Evolutionary conservation across 1,284 basidiomycete genomes (phyloP).

Genomic region (Moesziomyces antarcticus): DNA sequence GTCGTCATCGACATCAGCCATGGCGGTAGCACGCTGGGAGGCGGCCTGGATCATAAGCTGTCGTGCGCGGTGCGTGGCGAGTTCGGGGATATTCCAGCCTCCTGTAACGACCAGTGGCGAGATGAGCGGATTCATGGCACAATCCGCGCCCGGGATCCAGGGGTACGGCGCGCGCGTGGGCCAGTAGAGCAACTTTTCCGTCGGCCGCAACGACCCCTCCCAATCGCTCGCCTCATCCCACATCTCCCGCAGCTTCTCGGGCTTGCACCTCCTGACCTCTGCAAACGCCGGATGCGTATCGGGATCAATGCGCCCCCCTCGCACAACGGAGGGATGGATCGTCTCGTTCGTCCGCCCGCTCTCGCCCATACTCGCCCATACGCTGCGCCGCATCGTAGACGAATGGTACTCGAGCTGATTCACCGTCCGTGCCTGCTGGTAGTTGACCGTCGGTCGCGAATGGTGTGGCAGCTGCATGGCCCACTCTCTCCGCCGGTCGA

Average conservation of each 20-base stretch:
- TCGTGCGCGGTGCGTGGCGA: not conserved
- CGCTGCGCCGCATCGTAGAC: conserved; percentile 19
- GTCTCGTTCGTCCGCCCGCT: conserved; percentile 34
- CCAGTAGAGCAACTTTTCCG: conserved; percentile 39
- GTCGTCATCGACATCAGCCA: conserved; percentile 7
- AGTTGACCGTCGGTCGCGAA: conserved; percentile 25
- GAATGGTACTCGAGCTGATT: conserved; percentile 10
- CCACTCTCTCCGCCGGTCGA: conserved; percentile 51
- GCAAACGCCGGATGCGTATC: conserved; percentile 23
- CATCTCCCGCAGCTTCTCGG: conserved; percentile 11
- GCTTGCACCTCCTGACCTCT: conserved; percentile 19
- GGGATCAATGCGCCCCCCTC: conserved; percentile 26
- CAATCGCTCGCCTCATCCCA: conserved; percentile 41
- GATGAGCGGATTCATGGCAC: conserved; percentile 12
- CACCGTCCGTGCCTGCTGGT: conserved; percentile 19
- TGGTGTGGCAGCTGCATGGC: conserved; percentile 46
- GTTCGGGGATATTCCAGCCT: conserved; percentile 30
- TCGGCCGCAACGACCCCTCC: conserved; percentile 21
- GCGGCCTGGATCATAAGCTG: conserved; percentile 5
- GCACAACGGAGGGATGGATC: conserved; percentile 49
- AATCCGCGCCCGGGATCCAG: conserved; percentile 9
- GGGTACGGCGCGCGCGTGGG: conserved; percentile 23
- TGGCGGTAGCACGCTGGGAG: not conserved
- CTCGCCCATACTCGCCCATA: conserved; percentile 35
- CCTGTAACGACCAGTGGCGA: conserved; percentile 15